Percentiles rank a stretch among this genome's conserved stretches.
These are phyloP conservation scores for Verbascum thapsus DNA, from an alignment of 257 asterid species.

Conservation along the genomic window DNA sequence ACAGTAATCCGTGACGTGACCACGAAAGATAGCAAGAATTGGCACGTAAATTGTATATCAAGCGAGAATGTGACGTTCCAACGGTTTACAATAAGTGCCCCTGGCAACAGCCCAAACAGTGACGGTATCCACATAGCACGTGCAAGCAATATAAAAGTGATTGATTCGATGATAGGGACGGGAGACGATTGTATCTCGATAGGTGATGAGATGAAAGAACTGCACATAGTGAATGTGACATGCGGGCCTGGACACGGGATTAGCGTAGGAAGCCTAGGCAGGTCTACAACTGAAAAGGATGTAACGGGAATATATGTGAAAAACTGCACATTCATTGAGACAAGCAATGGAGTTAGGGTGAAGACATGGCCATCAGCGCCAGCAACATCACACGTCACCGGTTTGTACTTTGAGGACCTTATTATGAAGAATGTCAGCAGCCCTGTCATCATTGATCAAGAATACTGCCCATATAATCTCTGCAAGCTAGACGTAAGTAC, in stretches of 20 bases:
- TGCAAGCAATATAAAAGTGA: not conserved
- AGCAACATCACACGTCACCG: not conserved
- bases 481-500: constrained; percentile 13
- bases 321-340: constrained; percentile 22
- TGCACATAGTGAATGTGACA: constrained; percentile 3
- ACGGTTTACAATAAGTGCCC: not conserved
- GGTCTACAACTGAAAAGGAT: constrained; percentile 6
- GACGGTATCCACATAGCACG: constrained; percentile 25
- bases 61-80: constrained; percentile 24
- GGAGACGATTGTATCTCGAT: constrained; percentile 30
- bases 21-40: constrained; percentile 24
- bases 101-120: constrained; percentile 20
- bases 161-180: not conserved
- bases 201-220: constrained; percentile 23
- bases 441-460: not conserved
- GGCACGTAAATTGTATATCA: constrained; percentile 13
- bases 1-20: constrained; percentile 16
- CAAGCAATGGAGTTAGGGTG: constrained; percentile 22
- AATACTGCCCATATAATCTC: not conserved
- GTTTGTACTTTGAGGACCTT: not conserved
- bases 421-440: not conserved
- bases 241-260: constrained; percentile 33
- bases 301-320: constrained; percentile 20
- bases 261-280: constrained; percentile 28
- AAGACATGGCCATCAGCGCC: constrained; percentile 28